Conservation (phyloP, 169 alveolate genomes). For the Cryptosporidium canis region DNA sequence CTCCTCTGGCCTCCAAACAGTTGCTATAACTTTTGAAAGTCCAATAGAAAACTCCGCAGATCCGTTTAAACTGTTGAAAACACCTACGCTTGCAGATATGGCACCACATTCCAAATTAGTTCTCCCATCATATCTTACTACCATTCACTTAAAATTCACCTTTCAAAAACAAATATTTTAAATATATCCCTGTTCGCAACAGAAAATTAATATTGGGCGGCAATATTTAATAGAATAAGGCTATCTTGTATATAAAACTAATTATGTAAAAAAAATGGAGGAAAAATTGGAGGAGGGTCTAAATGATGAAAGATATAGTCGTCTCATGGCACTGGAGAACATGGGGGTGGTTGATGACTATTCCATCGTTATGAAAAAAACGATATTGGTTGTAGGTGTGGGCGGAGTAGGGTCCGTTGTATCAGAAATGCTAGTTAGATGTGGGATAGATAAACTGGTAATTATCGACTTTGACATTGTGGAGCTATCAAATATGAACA, state of each 20-base stretch:
- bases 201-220: background rate
- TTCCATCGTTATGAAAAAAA: slow-evolving; percentile 82
- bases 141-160: slow-evolving; percentile 5
- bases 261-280: background rate
- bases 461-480: slow-evolving; percentile 94
- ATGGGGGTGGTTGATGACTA: slow-evolving; percentile 95
- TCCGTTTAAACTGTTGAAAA: slow-evolving; percentile 50
- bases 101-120: slow-evolving; percentile 46
- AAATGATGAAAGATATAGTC: slow-evolving; percentile 84
- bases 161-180: background rate
- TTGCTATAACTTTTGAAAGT: slow-evolving; percentile 28
- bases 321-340: slow-evolving; percentile 91
- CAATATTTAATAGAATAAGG: background rate
- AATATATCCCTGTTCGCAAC: background rate
- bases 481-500: slow-evolving; percentile 94
- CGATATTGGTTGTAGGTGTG: slow-evolving; percentile 92
- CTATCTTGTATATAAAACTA: background rate
- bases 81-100: slow-evolving; percentile 11
- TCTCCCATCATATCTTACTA: slow-evolving; percentile 57
- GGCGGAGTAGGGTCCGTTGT: slow-evolving; percentile 97
- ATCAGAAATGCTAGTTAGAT: slow-evolving; percentile 95
- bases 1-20: slow-evolving; percentile 68
- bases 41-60: slow-evolving; percentile 69
- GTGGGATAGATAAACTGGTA: slow-evolving; percentile 94
- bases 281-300: background rate